These are phyloP conservation scores for Sisymbrium irio DNA, from an alignment of 345 rosid species.

Conservation along the genomic window DNA sequence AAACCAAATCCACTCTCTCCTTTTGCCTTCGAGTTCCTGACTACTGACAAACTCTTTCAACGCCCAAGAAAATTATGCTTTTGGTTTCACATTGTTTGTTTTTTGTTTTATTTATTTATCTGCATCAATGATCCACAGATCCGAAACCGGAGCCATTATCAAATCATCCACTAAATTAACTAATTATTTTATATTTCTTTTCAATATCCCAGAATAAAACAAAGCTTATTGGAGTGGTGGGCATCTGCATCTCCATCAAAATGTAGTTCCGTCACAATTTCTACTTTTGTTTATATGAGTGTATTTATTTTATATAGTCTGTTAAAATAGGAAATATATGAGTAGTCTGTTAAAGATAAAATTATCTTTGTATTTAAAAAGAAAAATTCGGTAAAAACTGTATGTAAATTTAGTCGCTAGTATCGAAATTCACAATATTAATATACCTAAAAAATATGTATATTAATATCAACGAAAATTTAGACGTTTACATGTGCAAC, in stretches of 20 bases:
- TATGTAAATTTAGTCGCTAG: too few relatives aligned
- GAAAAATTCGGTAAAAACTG: too few relatives aligned
- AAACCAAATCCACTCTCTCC: constrained; percentile 32
- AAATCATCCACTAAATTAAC: constrained; percentile 21
- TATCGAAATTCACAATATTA: too few relatives aligned
- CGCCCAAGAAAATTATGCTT: constrained; percentile 30
- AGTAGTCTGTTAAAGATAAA: too few relatives aligned
- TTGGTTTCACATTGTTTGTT: constrained; percentile 29
- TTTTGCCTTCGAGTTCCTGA: constrained; percentile 24
- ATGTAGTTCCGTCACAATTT: not conserved
- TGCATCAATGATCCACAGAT: constrained; percentile 8
- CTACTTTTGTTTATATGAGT: not conserved
- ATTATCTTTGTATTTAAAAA: too few relatives aligned
- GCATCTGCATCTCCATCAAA: not conserved
- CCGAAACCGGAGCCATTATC: constrained; percentile 27
- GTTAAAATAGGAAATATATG: not conserved
- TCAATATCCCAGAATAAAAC: not conserved
- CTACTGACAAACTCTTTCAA: constrained; percentile 33
- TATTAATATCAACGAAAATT: too few relatives aligned
- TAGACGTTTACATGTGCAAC: too few relatives aligned
- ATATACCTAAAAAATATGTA: too few relatives aligned
- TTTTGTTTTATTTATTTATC: not conserved
- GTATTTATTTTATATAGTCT: not conserved
- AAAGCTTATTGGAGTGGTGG: constrained; percentile 24
- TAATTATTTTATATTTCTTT: not conserved